A percentile compares a stretch with the other conserved stretches of the same genome.
phyloP scores from a whole-genome alignment of 371 early-diverging fungal genomes.

The Circinella minor region DNA sequence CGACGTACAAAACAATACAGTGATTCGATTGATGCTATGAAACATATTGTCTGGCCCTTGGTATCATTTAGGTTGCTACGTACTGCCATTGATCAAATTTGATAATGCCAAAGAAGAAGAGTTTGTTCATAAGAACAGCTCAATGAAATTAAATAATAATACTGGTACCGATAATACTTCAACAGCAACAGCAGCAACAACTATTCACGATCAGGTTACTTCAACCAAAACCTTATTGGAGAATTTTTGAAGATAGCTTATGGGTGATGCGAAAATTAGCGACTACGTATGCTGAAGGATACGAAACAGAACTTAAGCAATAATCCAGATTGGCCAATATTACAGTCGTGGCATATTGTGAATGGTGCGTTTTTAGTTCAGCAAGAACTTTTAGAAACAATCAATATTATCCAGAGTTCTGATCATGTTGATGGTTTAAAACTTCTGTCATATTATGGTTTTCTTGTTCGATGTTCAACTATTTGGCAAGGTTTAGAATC shows the following conservation, averaged over 20 bases:
- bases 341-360: slow-evolving; percentile 12
- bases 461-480: slow-evolving; percentile 23
- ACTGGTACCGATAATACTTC: no score
- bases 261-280: slow-evolving; percentile 24
- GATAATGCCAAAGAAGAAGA: background rate
- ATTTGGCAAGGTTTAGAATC: slow-evolving; percentile 25
- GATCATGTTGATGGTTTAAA: slow-evolving; percentile 19
- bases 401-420: slow-evolving; percentile 9
- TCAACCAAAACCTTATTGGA: slow-evolving; percentile 19
- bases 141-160: no score
- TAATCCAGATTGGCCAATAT: slow-evolving; percentile 19
- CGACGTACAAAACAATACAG: slow-evolving; percentile 39
- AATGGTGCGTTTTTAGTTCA: slow-evolving; percentile 16
- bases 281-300: slow-evolving; percentile 25
- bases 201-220: slow-evolving; percentile 9
- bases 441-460: slow-evolving; percentile 26
- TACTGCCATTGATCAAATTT: slow-evolving; percentile 29
- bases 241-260: slow-evolving; percentile 24
- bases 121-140: no score
- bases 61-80: slow-evolving; percentile 40
- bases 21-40: slow-evolving; percentile 43
- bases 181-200: no score
- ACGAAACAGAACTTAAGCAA: slow-evolving; percentile 15
- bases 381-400: slow-evolving; percentile 15
- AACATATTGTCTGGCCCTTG: slow-evolving; percentile 38